Conservation (phyloP, 2,329 filamentous ascomycete species). For the Colletotrichum gigasporum region DNA sequence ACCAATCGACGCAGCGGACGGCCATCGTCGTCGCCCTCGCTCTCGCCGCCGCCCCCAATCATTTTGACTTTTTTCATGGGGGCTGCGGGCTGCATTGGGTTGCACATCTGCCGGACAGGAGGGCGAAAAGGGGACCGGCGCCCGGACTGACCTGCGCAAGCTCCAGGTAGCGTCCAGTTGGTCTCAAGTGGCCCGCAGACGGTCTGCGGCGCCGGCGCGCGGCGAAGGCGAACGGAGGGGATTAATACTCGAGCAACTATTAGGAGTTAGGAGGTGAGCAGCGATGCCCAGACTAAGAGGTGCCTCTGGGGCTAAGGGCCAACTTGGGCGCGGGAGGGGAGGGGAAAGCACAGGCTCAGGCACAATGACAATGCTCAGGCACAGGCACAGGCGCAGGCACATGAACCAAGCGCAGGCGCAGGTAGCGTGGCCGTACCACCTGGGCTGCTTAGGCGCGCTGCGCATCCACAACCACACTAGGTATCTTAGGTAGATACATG, state of each 20-base stretch:
- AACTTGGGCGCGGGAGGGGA: too few species aligned
- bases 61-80: not conserved
- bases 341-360: not conserved
- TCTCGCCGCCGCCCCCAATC: slow-evolving; percentile 1
- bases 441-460: not conserved
- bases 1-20: not conserved
- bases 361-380: not conserved
- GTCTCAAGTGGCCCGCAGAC: slow-evolving; percentile 11
- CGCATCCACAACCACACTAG: not conserved
- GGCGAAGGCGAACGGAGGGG: slow-evolving; percentile 14
- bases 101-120: slow-evolving; percentile 9
- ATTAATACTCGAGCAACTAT: slow-evolving; percentile 17
- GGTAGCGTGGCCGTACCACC: not conserved
- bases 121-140: not conserved
- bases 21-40: not conserved
- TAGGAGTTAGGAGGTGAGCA: slow-evolving; percentile 6
- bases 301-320: too few species aligned
- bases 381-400: not conserved
- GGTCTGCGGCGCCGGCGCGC: not conserved
- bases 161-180: not conserved
- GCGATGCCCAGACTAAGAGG: not conserved
- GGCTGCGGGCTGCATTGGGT: slow-evolving; percentile 9
- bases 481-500: too few species aligned
- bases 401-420: slow-evolving; percentile 18
- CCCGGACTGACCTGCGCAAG: not conserved